phyloP scores from a whole-genome alignment of 441 rosid genomes.

The Bruguiera hainesii region DNA sequence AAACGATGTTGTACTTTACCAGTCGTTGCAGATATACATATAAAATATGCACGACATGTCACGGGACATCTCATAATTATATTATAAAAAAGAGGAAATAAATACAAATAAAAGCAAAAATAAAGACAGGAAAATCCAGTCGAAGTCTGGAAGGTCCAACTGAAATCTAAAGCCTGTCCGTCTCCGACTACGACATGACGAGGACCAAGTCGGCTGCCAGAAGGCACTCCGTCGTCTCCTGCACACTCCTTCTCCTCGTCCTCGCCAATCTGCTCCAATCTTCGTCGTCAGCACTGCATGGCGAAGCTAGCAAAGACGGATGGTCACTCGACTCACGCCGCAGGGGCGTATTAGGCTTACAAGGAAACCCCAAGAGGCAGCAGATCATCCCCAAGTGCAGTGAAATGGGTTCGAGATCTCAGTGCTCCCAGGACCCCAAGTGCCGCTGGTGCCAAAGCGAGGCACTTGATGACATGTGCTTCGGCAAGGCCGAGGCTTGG shows the following conservation, averaged over 20 bases:
- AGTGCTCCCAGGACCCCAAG: slow-evolving; percentile 50
- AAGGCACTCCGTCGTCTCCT: not conserved
- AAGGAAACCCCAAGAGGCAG: slow-evolving; percentile 25
- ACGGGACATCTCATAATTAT: too few species aligned
- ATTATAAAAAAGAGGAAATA: too few species aligned
- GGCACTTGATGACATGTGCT: slow-evolving; percentile 78
- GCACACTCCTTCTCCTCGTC: not conserved
- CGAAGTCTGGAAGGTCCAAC: too few species aligned
- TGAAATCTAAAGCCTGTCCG: too few species aligned
- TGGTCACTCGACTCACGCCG: slow-evolving; percentile 28
- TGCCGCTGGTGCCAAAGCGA: slow-evolving; percentile 86
- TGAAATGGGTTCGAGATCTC: slow-evolving; percentile 58
- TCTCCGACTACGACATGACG: too few species aligned
- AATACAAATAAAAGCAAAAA: too few species aligned
- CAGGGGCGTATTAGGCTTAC: slow-evolving; percentile 19
- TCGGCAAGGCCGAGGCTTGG: slow-evolving; percentile 60
- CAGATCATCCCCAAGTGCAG: slow-evolving; percentile 57
- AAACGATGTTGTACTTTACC: too few species aligned
- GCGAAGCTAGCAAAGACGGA: not conserved
- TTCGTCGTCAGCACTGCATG: slow-evolving; percentile 3
- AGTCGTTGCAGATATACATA: too few species aligned
- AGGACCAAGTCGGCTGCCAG: not conserved
- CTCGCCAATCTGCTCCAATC: slow-evolving; percentile 9
- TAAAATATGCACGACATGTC: too few species aligned
- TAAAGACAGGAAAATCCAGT: too few species aligned